A percentile compares a stretch with the other conserved stretches of the same genome.
Conservation (phyloP, 1,284 basidiomycete species). For the Puccinia novopanici region DNA sequence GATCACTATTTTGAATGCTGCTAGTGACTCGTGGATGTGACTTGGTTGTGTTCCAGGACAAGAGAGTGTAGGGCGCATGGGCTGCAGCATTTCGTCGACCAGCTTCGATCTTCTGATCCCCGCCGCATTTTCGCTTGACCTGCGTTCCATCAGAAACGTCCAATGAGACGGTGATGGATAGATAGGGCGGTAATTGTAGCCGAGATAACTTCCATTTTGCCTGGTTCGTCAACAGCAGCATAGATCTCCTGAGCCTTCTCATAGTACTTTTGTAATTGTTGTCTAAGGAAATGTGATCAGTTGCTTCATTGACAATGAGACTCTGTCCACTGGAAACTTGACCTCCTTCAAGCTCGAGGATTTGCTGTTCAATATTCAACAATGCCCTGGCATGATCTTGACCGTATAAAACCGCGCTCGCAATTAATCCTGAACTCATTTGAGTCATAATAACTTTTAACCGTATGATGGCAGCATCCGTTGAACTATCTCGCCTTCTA, state of each 20-base stretch:
- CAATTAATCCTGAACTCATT: slow-evolving; percentile 86
- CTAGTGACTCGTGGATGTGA: too few relatives aligned
- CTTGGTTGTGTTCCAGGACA: too few relatives aligned
- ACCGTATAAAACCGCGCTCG: slow-evolving; percentile 88
- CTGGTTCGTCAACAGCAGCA: slow-evolving; percentile 91
- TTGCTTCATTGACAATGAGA: slow-evolving; percentile 61
- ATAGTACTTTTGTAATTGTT: slow-evolving; percentile 74
- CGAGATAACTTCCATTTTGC: slow-evolving; percentile 98
- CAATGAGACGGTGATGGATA: slow-evolving; percentile 89
- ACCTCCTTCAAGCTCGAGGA: slow-evolving; percentile 61
- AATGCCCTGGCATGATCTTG: slow-evolving; percentile 90
- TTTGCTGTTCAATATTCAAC: slow-evolving; percentile 88
- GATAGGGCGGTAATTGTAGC: slow-evolving; percentile 84
- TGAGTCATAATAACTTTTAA: slow-evolving; percentile 78
- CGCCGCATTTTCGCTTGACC: too few relatives aligned
- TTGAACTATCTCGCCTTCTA: slow-evolving; percentile 63
- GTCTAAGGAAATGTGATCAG: slow-evolving; percentile 61
- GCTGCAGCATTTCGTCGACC: too few relatives aligned
- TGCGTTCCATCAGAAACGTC: too few relatives aligned
- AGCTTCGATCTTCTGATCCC: too few relatives aligned
- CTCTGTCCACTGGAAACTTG: slow-evolving; percentile 53
- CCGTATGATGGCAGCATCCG: slow-evolving; percentile 57
- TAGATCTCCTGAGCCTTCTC: slow-evolving; percentile 95
- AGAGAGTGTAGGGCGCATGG: too few relatives aligned
- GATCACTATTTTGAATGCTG: too few relatives aligned